phyloP scores from a whole-genome alignment of 805 yeast species.

The Saccharomycopsis microspora region DNA sequence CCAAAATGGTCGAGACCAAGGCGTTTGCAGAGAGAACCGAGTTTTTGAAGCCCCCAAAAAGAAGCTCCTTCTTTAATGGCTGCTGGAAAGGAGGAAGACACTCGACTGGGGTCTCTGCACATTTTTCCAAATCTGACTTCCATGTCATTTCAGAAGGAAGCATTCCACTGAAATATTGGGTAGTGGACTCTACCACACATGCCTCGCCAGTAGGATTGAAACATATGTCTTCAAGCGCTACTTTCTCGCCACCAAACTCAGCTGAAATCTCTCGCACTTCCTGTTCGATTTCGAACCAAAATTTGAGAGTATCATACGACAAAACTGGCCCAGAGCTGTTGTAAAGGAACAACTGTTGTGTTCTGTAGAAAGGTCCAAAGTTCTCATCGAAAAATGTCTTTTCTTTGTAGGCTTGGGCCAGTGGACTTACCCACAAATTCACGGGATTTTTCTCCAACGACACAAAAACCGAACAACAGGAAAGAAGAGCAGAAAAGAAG shows the following conservation, averaged over 20 bases:
- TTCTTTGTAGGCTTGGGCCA: conserved; percentile 57
- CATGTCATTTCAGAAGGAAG: conserved; percentile 42
- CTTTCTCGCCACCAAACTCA: conserved; percentile 1
- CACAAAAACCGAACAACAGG: conserved; percentile 42
- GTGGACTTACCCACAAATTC: conserved; percentile 80
- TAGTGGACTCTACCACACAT: conserved; percentile 79
- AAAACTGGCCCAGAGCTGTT: conserved; percentile 62
- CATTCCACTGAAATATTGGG: conserved; percentile 76
- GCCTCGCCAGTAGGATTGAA: conserved; percentile 70
- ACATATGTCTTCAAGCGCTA: conserved; percentile 55
- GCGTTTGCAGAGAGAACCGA: conserved; percentile 54
- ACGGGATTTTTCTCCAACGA: conserved; percentile 71
- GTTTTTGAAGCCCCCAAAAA: conserved; percentile 51
- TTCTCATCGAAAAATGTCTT: conserved; percentile 60
- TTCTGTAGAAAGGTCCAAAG: conserved; percentile 87
- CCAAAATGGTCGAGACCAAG: conserved; percentile 61
- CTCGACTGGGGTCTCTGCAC: conserved; percentile 75
- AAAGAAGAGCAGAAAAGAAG: conserved; percentile 31
- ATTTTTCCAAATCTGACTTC: conserved; percentile 40
- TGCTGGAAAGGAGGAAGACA: conserved; percentile 89
- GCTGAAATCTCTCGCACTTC: conserved; percentile 25
- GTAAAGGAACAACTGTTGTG: conserved; percentile 71
- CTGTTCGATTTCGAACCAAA: conserved; percentile 84
- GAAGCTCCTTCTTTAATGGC: conserved; percentile 61
- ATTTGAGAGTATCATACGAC: conserved; percentile 54